Evolutionary conservation across 2,329 filamentous ascomycete genomes (phyloP).

Genomic region (Xylaria sp.): DNA sequence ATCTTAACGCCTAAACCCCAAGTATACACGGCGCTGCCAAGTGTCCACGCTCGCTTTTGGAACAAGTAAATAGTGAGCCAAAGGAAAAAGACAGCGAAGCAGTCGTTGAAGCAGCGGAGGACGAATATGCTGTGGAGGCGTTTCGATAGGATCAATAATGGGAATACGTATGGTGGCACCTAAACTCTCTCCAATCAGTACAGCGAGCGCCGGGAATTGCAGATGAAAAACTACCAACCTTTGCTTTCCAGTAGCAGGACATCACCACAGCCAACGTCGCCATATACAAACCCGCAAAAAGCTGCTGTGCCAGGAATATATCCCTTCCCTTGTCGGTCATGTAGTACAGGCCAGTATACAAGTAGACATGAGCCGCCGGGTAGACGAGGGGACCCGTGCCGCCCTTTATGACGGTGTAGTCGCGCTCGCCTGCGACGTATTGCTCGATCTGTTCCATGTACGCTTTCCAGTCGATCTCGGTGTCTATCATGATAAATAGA

Average conservation of each 20-base stretch:
- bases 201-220: neutral
- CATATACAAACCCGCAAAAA: slow-evolving; percentile 86
- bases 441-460: slow-evolving; percentile 95
- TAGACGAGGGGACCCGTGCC: slow-evolving; percentile 95
- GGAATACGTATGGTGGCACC: slow-evolving; percentile 88
- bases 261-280: slow-evolving; percentile 80
- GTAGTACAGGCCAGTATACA: slow-evolving; percentile 82
- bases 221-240: slow-evolving; percentile 58
- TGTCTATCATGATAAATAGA: slow-evolving; percentile 66
- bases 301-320: slow-evolving; percentile 81
- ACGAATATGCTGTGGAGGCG: slow-evolving; percentile 93
- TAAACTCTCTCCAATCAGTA: slow-evolving; percentile 49
- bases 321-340: slow-evolving; percentile 81
- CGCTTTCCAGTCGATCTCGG: slow-evolving; percentile 96
- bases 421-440: slow-evolving; percentile 83
- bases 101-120: slow-evolving; percentile 94
- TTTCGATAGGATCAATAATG: slow-evolving; percentile 88
- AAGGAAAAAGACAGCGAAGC: slow-evolving; percentile 84
- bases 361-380: slow-evolving; percentile 92
- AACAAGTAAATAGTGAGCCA: slow-evolving; percentile 84
- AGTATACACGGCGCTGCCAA: slow-evolving; percentile 78
- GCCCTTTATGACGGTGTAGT: slow-evolving; percentile 87
- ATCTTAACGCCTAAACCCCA: slow-evolving; percentile 93
- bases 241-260: slow-evolving; percentile 80
- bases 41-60: slow-evolving; percentile 78